phyloP scores from a whole-genome alignment of 2,329 filamentous ascomycete species.

The Aspergillus phoenicis region DNA sequence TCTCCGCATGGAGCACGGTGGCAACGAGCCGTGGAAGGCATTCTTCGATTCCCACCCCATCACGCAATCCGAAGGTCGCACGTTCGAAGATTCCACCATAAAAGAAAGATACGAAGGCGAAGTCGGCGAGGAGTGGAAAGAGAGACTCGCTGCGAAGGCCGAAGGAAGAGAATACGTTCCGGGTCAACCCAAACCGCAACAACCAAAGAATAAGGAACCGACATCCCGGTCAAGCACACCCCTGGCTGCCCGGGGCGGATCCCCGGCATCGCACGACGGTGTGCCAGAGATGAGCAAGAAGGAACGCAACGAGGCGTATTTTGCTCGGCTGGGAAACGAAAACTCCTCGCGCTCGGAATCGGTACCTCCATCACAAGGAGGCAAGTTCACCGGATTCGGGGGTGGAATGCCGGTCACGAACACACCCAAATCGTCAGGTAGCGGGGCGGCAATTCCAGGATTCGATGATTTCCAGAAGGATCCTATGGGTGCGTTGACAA shows the following conservation, averaged over 20 bases:
- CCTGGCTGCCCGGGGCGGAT: constrained; percentile 22
- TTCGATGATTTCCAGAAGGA: constrained; percentile 91
- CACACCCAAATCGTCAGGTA: constrained; percentile 24
- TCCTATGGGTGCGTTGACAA: constrained; percentile 82
- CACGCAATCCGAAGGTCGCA: constrained; percentile 66
- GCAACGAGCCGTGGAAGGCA: constrained; percentile 81
- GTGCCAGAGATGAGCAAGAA: constrained; percentile 55
- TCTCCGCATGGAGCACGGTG: constrained; percentile 87
- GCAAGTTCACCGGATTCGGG: constrained; percentile 90
- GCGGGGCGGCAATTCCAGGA: constrained; percentile 51
- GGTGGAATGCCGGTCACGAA: constrained; percentile 65
- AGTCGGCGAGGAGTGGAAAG: constrained; percentile 93
- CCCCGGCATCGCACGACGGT: constrained; percentile 30
- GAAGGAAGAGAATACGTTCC: constrained; percentile 86
- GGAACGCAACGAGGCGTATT: constrained; percentile 80
- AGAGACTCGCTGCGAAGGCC: constrained; percentile 81
- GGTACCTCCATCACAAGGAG: constrained; percentile 84
- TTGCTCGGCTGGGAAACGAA: constrained; percentile 78
- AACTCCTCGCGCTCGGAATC: constrained; percentile 76
- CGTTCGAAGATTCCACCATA: constrained; percentile 86
- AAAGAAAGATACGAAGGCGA: constrained; percentile 88
- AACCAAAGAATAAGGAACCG: constrained; percentile 35
- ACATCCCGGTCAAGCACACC: constrained; percentile 36
- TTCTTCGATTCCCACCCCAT: constrained; percentile 79
- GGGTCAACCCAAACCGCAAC: constrained; percentile 59